These are phyloP conservation scores for Salix caprea DNA, from an alignment of 345 rosid genomes.

Conservation along the genomic window DNA sequence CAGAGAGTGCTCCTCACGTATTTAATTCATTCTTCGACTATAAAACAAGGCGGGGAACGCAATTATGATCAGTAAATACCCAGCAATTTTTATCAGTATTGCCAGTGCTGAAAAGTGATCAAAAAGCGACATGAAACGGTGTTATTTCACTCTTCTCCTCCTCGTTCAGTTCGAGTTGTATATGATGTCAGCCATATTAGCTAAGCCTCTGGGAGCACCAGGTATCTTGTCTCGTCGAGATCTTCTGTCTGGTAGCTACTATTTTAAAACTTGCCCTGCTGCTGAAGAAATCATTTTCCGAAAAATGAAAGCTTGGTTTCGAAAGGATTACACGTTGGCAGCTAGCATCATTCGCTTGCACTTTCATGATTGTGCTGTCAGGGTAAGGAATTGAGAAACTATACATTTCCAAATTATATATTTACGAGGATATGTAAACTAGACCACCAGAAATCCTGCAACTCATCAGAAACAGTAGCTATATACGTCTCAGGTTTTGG, in stretches of 20 bases:
- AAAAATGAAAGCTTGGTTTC: slow-evolving; percentile 14
- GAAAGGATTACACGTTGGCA: slow-evolving; percentile 14
- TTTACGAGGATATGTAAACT: too few relatives aligned
- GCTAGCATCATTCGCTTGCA: slow-evolving; percentile 22
- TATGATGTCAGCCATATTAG: neutral
- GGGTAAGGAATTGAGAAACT: slow-evolving; percentile 6
- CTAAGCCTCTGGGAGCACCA: neutral
- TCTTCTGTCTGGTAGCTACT: neutral
- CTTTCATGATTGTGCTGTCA: slow-evolving; percentile 24
- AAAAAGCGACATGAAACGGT: slow-evolving; percentile 9
- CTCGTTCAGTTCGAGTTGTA: slow-evolving; percentile 2
- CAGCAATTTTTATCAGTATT: neutral
- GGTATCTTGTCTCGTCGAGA: neutral
- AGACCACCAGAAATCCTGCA: neutral
- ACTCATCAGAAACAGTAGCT: neutral
- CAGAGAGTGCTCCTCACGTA: slow-evolving; percentile 15
- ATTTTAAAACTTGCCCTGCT: slow-evolving; percentile 11
- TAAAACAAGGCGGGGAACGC: neutral
- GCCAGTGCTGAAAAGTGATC: neutral
- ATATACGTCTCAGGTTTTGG: neutral
- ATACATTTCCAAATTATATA: too few relatives aligned
- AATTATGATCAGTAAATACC: neutral
- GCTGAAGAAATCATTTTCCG: slow-evolving; percentile 15
- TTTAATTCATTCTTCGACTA: neutral
- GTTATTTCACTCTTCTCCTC: neutral